Percentiles rank a stretch among this genome's conserved stretches.
Evolutionary conservation across 352 stramenopile genomes (phyloP).

Genomic region (Hyaloperonospora brassicae): DNA sequence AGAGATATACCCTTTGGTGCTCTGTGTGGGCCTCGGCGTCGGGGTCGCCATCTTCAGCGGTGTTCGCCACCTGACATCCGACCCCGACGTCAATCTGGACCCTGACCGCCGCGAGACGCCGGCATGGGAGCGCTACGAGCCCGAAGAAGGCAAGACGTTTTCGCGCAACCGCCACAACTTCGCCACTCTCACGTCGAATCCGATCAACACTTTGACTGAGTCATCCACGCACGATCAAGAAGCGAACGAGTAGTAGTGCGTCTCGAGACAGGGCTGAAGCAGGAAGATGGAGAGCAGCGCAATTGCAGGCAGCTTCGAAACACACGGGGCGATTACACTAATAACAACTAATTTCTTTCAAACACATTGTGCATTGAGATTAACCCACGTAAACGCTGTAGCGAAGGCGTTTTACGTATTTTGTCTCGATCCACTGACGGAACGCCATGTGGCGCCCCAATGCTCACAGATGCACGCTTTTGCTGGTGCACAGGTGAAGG

Average conservation of each 20-base stretch:
- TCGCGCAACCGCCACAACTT: conserved; percentile 24
- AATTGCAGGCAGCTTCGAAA: too few species aligned
- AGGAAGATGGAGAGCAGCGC: neutral
- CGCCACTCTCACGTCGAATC: conserved; percentile 26
- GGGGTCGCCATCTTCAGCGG: conserved; percentile 17
- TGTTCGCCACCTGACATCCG: conserved; percentile 16
- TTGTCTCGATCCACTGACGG: too few species aligned
- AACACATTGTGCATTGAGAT: too few species aligned
- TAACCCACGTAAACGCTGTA: too few species aligned
- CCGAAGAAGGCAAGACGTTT: conserved; percentile 20
- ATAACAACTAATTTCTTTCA: too few species aligned
- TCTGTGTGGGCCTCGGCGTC: conserved; percentile 18
- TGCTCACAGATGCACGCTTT: too few species aligned
- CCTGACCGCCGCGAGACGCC: conserved; percentile 24
- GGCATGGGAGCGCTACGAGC: conserved; percentile 25
- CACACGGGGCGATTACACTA: too few species aligned
- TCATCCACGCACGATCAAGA: conserved; percentile 14
- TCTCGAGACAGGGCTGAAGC: conserved; percentile 10
- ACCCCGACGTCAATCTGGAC: conserved; percentile 29
- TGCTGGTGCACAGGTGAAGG: too few species aligned
- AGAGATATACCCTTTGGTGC: conserved; percentile 28
- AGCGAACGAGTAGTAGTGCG: conserved; percentile 9
- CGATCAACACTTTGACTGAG: conserved; percentile 23
- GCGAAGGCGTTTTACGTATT: too few species aligned
- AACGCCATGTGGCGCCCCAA: too few species aligned